Percentiles rank a stretch among this genome's conserved stretches.
phyloP scores from a whole-genome alignment of 805 yeast species.

The Metschnikowia borealis region DNA sequence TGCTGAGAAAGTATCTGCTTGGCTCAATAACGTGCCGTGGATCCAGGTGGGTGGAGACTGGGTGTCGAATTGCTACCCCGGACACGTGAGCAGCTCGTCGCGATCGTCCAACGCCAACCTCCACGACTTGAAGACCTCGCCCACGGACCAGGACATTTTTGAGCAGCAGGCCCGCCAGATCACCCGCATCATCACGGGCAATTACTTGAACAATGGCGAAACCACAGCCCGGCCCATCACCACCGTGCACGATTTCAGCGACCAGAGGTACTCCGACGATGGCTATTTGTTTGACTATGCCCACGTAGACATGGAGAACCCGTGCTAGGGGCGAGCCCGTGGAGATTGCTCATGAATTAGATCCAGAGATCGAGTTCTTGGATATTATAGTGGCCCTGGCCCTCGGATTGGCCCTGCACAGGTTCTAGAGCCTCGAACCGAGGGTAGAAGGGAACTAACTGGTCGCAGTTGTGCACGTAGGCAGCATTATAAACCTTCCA shows the following conservation, averaged over 20 bases:
- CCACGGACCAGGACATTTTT: slow-evolving; percentile 43
- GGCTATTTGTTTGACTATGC: slow-evolving; percentile 14
- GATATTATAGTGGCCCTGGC: slow-evolving; percentile 27
- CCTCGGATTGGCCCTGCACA: slow-evolving; percentile 11
- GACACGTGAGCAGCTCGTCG: slow-evolving; percentile 19
- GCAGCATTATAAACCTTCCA: slow-evolving; percentile 81
- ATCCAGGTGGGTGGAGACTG: slow-evolving; percentile 25
- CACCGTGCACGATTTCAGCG: slow-evolving; percentile 9
- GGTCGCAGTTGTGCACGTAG: slow-evolving; percentile 68
- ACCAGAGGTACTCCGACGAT: slow-evolving; percentile 12
- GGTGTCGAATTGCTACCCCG: slow-evolving; percentile 49
- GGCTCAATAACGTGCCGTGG: slow-evolving; percentile 60
- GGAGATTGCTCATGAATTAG: slow-evolving; percentile 6
- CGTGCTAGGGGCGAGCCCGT: background rate
- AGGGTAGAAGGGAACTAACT: slow-evolving; percentile 84
- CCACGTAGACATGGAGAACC: slow-evolving; percentile 4
- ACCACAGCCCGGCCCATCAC: slow-evolving; percentile 16
- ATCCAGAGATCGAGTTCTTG: slow-evolving; percentile 50
- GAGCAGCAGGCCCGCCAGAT: slow-evolving; percentile 53
- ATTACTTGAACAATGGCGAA: slow-evolving; percentile 16
- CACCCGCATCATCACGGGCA: slow-evolving; percentile 30
- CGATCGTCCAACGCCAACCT: slow-evolving; percentile 21
- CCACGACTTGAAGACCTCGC: slow-evolving; percentile 10
- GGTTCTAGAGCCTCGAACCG: slow-evolving; percentile 29
- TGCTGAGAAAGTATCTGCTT: slow-evolving; percentile 58